phyloP scores from a whole-genome alignment of 768 basidiomycete genomes.

The Calocera viscosa region DNA sequence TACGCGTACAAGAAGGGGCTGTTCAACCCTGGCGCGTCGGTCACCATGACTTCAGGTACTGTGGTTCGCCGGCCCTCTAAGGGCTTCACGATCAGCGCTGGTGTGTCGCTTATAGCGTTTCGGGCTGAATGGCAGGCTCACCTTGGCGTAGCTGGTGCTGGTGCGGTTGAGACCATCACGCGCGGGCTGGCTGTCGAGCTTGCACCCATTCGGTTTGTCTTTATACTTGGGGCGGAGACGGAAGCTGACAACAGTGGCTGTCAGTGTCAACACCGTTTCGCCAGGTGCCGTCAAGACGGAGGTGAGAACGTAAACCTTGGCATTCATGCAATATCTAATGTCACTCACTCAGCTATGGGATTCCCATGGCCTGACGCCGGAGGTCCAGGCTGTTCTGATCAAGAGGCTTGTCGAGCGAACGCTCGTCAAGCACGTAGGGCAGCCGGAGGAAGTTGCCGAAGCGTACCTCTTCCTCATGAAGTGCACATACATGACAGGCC shows the following conservation, averaged over 20 bases:
- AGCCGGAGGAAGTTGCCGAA: slow-evolving; percentile 15
- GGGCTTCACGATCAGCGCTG: background rate
- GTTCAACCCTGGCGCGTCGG: background rate
- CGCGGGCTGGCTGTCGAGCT: slow-evolving; percentile 19
- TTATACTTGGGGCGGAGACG: slow-evolving; percentile 10
- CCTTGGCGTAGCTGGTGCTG: slow-evolving; percentile 13
- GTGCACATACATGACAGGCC: slow-evolving; percentile 9
- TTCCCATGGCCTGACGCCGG: slow-evolving; percentile 10
- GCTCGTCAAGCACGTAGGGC: slow-evolving; percentile 13
- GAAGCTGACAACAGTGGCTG: background rate
- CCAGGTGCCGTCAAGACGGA: background rate
- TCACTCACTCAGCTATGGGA: slow-evolving; percentile 16
- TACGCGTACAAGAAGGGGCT: background rate
- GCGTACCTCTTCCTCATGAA: slow-evolving; percentile 19
- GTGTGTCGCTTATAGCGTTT: no score
- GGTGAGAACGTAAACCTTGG: no score
- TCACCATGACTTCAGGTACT: background rate
- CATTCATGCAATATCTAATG: no score
- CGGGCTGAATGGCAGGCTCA: background rate
- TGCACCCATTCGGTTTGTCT: slow-evolving; percentile 17
- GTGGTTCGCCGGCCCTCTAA: background rate
- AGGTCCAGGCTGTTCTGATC: slow-evolving; percentile 6
- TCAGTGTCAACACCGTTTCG: background rate
- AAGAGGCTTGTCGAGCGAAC: slow-evolving; percentile 6
- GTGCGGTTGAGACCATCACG: slow-evolving; percentile 16